Evolutionary conservation across 306 rosid species (phyloP).

Genomic region (Bauhinia variegata): DNA sequence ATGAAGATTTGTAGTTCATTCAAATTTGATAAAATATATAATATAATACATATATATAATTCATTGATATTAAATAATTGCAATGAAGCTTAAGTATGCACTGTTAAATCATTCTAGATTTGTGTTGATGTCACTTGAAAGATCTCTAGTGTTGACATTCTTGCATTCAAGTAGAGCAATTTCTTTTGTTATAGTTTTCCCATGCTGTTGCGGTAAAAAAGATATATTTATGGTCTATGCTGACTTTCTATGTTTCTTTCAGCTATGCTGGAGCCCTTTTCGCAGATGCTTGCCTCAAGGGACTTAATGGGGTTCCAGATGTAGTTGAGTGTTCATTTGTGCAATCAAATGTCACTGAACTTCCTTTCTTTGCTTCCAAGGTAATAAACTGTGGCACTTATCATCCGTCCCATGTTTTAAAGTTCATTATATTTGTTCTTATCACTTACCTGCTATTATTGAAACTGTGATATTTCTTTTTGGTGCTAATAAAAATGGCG

Average conservation of each 20-base stretch:
- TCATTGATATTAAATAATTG: too few species aligned
- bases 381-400: slow-evolving; percentile 42
- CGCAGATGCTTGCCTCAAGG: slow-evolving; percentile 98
- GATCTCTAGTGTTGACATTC: not conserved
- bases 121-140: too few species aligned
- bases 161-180: not conserved
- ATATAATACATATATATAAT: too few species aligned
- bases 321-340: slow-evolving; percentile 94
- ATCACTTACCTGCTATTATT: not conserved
- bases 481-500: not conserved
- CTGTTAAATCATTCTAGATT: not conserved
- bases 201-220: not conserved
- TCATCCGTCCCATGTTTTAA: not conserved
- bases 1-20: too few species aligned
- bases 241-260: slow-evolving; percentile 27
- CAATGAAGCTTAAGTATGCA: too few species aligned
- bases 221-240: not conserved
- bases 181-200: not conserved
- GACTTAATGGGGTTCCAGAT: slow-evolving; percentile 96
- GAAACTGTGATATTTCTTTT: too few species aligned
- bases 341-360: slow-evolving; percentile 82
- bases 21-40: too few species aligned
- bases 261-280: slow-evolving; percentile 84
- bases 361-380: slow-evolving; percentile 99
- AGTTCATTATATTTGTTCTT: not conserved